Conservation (phyloP, 2,329 filamentous ascomycete species). For the Fusarium sp. region DNA sequence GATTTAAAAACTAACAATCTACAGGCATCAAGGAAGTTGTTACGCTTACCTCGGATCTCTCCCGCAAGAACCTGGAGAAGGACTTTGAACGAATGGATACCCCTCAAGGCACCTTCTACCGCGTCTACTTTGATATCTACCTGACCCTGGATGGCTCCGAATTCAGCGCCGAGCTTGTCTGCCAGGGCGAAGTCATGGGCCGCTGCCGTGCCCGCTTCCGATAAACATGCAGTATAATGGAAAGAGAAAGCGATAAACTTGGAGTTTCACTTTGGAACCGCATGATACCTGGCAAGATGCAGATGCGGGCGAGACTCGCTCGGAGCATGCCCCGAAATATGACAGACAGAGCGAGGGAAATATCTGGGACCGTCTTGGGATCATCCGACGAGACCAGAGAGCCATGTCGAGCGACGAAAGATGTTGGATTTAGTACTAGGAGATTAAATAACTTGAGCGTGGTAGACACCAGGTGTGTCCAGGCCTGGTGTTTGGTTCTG, state of each 20-base stretch:
- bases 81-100: conserved; percentile 99
- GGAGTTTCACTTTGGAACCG: conserved; percentile 42
- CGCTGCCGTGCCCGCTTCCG: conserved; percentile 92
- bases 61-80: conserved; percentile 98
- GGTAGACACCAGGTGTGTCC: conserved; percentile 30
- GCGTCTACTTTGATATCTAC: conserved; percentile 83
- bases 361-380: conserved; percentile 26
- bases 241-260: conserved; percentile 38
- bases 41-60: conserved; percentile 95
- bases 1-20: conserved; percentile 43
- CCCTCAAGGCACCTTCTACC: conserved; percentile 95
- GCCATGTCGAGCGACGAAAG: conserved; percentile 36
- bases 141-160: conserved; percentile 96
- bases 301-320: conserved; percentile 17
- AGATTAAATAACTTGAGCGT: conserved; percentile 27
- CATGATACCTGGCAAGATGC: conserved; percentile 46
- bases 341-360: conserved; percentile 12
- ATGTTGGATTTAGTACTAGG: conserved; percentile 40
- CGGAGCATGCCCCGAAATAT: conserved; percentile 6
- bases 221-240: conserved; percentile 51
- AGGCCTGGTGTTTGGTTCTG: conserved; percentile 32
- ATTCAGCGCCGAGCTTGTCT: conserved; percentile 98
- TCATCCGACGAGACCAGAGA: conserved; percentile 18
- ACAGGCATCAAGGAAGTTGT: conserved; percentile 98
- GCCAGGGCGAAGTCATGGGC: conserved; percentile 99